Percentiles rank a stretch among this genome's conserved stretches.
These are phyloP conservation scores for Aspergillus sp. DNA, from an alignment of 2,329 filamentous ascomycete genomes.

Conservation along the genomic window DNA sequence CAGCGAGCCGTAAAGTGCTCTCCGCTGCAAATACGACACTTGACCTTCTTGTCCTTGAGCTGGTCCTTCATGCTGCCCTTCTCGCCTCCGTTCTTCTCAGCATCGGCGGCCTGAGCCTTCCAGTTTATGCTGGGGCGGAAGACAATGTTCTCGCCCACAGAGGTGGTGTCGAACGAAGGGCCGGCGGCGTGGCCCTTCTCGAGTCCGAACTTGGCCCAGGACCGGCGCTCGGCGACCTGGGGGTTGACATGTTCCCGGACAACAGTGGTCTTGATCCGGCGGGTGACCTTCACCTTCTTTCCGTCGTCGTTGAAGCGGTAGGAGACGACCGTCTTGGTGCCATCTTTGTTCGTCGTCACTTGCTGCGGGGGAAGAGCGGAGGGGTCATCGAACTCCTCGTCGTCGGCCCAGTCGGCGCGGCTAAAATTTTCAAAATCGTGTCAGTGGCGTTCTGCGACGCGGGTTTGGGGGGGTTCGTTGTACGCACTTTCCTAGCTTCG, in stretches of 20 bases:
- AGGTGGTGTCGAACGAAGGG: constrained; percentile 85
- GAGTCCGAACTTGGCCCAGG: constrained; percentile 88
- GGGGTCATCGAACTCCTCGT: constrained; percentile 81
- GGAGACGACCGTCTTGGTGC: constrained; percentile 91
- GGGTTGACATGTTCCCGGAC: constrained; percentile 95
- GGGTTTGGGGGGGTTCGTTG: neutral
- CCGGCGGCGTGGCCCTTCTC: constrained; percentile 82
- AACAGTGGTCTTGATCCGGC: constrained; percentile 87
- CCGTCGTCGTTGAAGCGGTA: constrained; percentile 89
- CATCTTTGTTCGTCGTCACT: constrained; percentile 95
- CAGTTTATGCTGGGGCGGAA: constrained; percentile 93
- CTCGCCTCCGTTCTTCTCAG: constrained; percentile 48
- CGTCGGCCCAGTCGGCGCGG: constrained; percentile 89
- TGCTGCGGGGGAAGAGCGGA: constrained; percentile 80
- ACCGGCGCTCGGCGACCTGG: constrained; percentile 89
- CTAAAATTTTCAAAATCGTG: constrained; percentile 31
- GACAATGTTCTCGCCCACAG: constrained; percentile 95
- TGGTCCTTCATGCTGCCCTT: constrained; percentile 65
- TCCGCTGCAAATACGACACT: constrained; percentile 97
- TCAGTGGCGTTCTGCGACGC: constrained; percentile 13
- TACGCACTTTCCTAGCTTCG: constrained; percentile 48
- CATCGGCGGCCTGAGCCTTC: constrained; percentile 83
- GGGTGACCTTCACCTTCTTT: constrained; percentile 96
- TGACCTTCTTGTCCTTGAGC: constrained; percentile 98
- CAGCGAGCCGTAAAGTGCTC: constrained; percentile 99